Base-by-base conservation (phyloP, 192 early-diverging fungal species). In the Obelidium mucronatum region DNA sequence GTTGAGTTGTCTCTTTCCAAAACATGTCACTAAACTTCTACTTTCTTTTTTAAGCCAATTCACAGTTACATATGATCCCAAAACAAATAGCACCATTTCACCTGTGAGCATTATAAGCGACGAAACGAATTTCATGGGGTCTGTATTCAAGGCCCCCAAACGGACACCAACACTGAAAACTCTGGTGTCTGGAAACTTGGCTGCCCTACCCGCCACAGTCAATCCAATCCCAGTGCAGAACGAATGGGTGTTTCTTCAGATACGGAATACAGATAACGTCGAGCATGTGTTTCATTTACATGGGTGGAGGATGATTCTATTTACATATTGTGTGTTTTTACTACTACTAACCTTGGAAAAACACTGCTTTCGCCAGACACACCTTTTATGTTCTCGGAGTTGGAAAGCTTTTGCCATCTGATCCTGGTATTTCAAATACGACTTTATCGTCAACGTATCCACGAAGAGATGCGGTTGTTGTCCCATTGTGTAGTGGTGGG, bases 221-320 rank as follows among this genome's bases (percentile, higher is more conserved):
- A 67, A 67, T 31, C 40, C 51, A 26, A n/a, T 35, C 30, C 30
- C 24, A 40, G 48, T 26, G 0, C 19, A 6, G 48, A 67, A 67
- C 22, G 36, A 31, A 24, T 67, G 66, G 66, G 31, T 51, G 40
- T 67, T 67, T 34, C 22, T 67, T 39, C 48, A 42, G 33, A 36
- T 67, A 11, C 66, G 66, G n/a, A 67, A 67, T 67, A 35, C 66
- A 13, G 66, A 67, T 34, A 67, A 67, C 51, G 40, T 67, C 19
- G 66, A 67, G 33, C 66, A 67, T 34, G 33, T 34, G n/a, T 67
- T 67, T 52, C 66, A 67, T 52, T 67, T 67, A 28, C 66, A 67
- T 34, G 66, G 66, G 66, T 67, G 28, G 17, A n/a, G 26, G 28
- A 6, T 6, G 17, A 51, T 22, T 51, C 48, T 51, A 6, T 28